Evolutionary conservation across 2,329 filamentous ascomycete genomes (phyloP).

Genomic region (Sarocladium strictum): DNA sequence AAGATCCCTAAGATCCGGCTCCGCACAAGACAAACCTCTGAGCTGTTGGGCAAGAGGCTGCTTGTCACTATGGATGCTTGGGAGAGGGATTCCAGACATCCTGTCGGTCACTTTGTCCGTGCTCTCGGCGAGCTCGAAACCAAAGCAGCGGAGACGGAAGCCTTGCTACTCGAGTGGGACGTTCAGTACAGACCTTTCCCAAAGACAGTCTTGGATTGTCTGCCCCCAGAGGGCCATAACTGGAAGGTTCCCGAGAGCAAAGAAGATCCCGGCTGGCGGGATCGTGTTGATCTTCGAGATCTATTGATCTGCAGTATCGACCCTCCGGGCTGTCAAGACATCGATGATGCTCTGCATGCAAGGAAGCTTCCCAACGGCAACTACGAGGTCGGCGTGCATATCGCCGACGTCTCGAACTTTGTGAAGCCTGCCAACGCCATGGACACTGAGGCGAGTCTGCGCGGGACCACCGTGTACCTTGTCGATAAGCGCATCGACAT

Average conservation of each 20-base stretch:
- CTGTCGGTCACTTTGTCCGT: constrained; percentile 87
- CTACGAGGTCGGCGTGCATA: constrained; percentile 93
- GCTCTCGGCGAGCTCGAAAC: constrained; percentile 90
- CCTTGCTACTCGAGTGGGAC: constrained; percentile 87
- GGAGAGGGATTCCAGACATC: constrained; percentile 90
- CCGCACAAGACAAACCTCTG: constrained; percentile 81
- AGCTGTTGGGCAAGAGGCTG: constrained; percentile 85
- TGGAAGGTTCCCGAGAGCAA: constrained; percentile 83
- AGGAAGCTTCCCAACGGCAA: constrained; percentile 83
- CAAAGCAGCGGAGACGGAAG: constrained; percentile 92
- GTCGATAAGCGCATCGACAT: constrained; percentile 99
- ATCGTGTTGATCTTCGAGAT: constrained; percentile 74
- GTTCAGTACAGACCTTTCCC: constrained; percentile 97
- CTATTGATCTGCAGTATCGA: constrained; percentile 96
- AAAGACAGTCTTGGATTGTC: constrained; percentile 88
- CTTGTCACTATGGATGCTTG: constrained; percentile 91
- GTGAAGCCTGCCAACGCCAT: constrained; percentile 96
- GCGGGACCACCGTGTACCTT: constrained; percentile 93
- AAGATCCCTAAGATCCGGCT: constrained; percentile 93
- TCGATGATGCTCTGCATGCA: constrained; percentile 94
- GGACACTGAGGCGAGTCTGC: constrained; percentile 89
- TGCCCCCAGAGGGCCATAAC: constrained; percentile 84
- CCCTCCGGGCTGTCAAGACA: constrained; percentile 92
- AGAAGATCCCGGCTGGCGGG: constrained; percentile 81
- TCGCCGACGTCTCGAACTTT: constrained; percentile 98